Evolutionary conservation across 2,329 filamentous ascomycete species (phyloP).

Genomic region (Leptodontidium sp.): DNA sequence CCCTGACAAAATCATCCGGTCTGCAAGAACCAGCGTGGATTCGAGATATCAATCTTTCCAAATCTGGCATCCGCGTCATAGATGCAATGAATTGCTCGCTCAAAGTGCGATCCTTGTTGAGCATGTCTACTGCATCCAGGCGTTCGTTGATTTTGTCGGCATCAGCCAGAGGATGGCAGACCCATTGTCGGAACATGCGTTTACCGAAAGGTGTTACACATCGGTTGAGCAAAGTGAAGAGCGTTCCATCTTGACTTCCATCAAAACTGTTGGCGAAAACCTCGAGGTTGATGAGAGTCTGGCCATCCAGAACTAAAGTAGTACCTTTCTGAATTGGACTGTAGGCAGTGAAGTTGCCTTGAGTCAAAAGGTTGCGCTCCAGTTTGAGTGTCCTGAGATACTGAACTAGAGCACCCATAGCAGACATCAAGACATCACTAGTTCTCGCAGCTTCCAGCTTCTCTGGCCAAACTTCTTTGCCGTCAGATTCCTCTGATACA

Average conservation of each 20-base stretch:
- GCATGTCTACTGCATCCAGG: constrained; percentile 89
- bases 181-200: constrained; percentile 94
- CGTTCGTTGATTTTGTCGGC: constrained; percentile 89
- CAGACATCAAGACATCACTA: constrained; percentile 87
- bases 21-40: constrained; percentile 93
- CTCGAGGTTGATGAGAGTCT: constrained; percentile 97
- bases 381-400: constrained; percentile 90
- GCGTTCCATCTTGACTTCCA: constrained; percentile 82
- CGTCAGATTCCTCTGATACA: constrained; percentile 58
- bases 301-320: constrained; percentile 90
- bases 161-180: constrained; percentile 93
- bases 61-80: constrained; percentile 89
- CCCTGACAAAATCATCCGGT: constrained; percentile 89
- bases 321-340: constrained; percentile 89
- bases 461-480: constrained; percentile 76
- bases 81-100: constrained; percentile 90
- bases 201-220: constrained; percentile 98
- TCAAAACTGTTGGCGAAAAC: constrained; percentile 94
- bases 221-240: constrained; percentile 90
- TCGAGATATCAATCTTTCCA: constrained; percentile 92
- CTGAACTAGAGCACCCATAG: constrained; percentile 86
- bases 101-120: constrained; percentile 82
- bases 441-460: constrained; percentile 75
- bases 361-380: constrained; percentile 84
- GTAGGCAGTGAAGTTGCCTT: constrained; percentile 91